Evolutionary conservation across 805 yeast species (phyloP), one percentile per base, ranked within the genome.

Genomic region (Yarrowia sp.): DNA sequence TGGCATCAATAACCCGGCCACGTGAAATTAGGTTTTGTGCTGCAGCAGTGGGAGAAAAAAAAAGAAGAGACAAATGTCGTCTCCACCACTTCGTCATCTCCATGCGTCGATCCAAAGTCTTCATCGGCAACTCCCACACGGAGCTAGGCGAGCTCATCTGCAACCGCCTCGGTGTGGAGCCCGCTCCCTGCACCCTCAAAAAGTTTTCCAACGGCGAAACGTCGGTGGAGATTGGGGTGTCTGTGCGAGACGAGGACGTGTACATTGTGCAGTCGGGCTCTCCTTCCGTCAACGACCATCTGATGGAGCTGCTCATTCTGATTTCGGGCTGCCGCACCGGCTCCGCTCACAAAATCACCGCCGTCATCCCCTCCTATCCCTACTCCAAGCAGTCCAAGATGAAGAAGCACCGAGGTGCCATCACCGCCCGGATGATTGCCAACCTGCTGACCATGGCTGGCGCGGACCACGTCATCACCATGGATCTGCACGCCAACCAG

Each of bases 401-500:
- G 99, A 94, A 94, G 78, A 94, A 91, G 74, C 98, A 94, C 73
- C 81, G 99, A 76, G 99, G 99, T 61, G 98, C 99, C 39, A 94
- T 94, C 70, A 93, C 99, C 4, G 99, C 99, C 14, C 84, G 98
- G 72, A 77, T 94, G 98, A 81, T 94, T 72, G 98, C 99, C 64
- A 94, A 94, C 69, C 77, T 94, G 71, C 78, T 94, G 66, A 85
- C 91, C 63, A 96, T 94, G 96, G 98, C 99, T 3, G 99, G 99
- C 68, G 99, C 98, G 24, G 98, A 94, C 75, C 99, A 94, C 75
- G 96, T 94, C 63, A 93, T 94, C 38, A 90, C 97, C 3, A 92
- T 94, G 97, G 99, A 94, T 72, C 78, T 94, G 67, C 86, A 84
- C 68, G 99, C 99, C 25, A 86, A 97, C 33, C 99, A 94, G 76